A percentile compares a stretch with the other conserved stretches of the same genome.
These are phyloP conservation scores for Discostella pseudostelligera DNA, from an alignment of 108 stramenopile species.

Conservation along the genomic window DNA sequence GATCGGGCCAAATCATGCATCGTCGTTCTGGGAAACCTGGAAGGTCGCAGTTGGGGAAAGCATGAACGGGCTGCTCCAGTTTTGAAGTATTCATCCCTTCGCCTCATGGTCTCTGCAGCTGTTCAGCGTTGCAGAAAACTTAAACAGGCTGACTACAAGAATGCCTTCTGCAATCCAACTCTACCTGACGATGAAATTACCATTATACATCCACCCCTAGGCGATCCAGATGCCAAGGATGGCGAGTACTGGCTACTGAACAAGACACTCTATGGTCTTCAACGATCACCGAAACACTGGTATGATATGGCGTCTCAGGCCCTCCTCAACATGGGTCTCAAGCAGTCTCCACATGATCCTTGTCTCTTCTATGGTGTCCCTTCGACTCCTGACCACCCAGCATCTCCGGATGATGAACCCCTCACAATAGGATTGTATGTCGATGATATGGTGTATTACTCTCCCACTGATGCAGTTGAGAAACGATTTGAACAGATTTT, in stretches of 20 bases:
- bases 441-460: constrained; percentile 28
- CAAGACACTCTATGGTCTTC: constrained; percentile 22
- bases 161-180: constrained; percentile 24
- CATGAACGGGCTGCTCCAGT: constrained; percentile 16
- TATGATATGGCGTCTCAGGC: neutral
- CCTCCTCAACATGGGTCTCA: constrained; percentile 8
- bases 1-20: constrained; percentile 15
- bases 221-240: constrained; percentile 3
- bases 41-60: constrained; percentile 13
- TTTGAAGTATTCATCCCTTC: constrained; percentile 1
- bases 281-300: constrained; percentile 19
- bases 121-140: neutral
- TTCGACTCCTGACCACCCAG: neutral
- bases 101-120: constrained; percentile 5
- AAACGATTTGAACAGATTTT: neutral
- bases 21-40: constrained; percentile 18
- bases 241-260: constrained; percentile 6
- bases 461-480: constrained; percentile 5
- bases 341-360: constrained; percentile 6
- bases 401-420: neutral
- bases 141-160: constrained; percentile 29
- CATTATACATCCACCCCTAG: neutral
- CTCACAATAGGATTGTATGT: constrained; percentile 21
- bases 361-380: neutral
- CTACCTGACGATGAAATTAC: constrained; percentile 12